Percentiles rank a stretch among this genome's conserved stretches.
Evolutionary conservation across 2,329 filamentous ascomycete genomes (phyloP).

Genomic region (Tolypocladium sp.): DNA sequence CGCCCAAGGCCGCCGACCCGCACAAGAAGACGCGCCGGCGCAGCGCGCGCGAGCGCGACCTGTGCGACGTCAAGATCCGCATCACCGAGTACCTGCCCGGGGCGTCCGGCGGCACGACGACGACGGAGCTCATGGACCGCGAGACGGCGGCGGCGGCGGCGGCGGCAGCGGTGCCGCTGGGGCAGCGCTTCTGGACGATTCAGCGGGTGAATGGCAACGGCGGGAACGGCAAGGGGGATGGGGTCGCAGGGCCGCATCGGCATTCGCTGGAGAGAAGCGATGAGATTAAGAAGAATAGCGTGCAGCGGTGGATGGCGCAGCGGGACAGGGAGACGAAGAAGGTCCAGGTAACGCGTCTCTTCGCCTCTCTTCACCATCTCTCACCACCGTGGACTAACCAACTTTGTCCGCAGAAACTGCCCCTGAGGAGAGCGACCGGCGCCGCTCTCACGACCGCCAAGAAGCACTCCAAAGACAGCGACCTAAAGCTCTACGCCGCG

Average conservation of each 20-base stretch:
- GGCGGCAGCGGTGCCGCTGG: slow-evolving; percentile 19
- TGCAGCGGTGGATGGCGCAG: slow-evolving; percentile 56
- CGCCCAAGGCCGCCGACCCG: slow-evolving; percentile 69
- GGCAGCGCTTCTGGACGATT: slow-evolving; percentile 60
- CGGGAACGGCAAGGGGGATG: slow-evolving; percentile 62
- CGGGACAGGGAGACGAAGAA: slow-evolving; percentile 59
- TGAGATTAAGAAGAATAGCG: slow-evolving; percentile 72
- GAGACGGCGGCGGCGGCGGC: slow-evolving; percentile 10
- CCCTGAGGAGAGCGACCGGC: slow-evolving; percentile 65
- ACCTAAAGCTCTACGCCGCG: slow-evolving; percentile 70
- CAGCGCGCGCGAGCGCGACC: slow-evolving; percentile 61
- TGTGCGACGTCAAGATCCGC: slow-evolving; percentile 84
- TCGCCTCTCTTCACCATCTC: neutral
- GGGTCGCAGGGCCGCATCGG: slow-evolving; percentile 62
- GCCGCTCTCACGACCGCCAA: slow-evolving; percentile 59
- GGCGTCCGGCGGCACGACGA: neutral
- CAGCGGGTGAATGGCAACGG: slow-evolving; percentile 72
- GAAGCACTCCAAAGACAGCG: slow-evolving; percentile 59
- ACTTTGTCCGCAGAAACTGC: slow-evolving; percentile 46
- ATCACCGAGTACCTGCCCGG: slow-evolving; percentile 67
- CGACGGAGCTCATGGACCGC: slow-evolving; percentile 25
- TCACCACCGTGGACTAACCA: neutral
- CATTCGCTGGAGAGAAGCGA: slow-evolving; percentile 67
- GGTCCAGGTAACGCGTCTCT: slow-evolving; percentile 11
- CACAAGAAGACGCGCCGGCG: slow-evolving; percentile 77